Evolutionary conservation across 2,329 filamentous ascomycete species (phyloP), one percentile per base, ranked within the genome.

Genomic region (Microascus cirrosus): DNA sequence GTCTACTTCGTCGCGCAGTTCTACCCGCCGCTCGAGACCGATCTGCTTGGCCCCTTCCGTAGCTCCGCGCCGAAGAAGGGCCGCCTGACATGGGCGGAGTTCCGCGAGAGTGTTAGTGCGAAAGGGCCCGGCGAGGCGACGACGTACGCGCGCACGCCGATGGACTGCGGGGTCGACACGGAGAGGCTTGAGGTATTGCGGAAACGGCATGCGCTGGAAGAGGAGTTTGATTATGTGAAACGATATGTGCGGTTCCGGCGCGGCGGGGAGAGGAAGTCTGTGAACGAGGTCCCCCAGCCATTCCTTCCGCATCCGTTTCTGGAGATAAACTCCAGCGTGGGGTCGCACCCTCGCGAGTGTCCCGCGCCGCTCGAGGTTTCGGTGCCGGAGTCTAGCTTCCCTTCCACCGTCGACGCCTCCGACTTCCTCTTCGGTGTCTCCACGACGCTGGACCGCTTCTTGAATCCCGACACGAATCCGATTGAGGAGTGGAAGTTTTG

Each of bases 341-440:
- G 66, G 48, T 73, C 75, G 56, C 62, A 65, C 7, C 62, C 70
- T 25, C 73, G 77, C 58, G 66, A 68, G 22, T 83, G 80, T 61
- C 67, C 73, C 20, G 71, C 73, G 57, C 78, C 80, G 0, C 70
- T 83, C 18, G 71, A 78, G 36, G 71, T 82, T 7, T 72, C 75
- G 0, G 79, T 83, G 3, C 67, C 79, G 8, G 71, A 71, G 53
- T 83, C 80, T 0, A 73, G 74, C 2, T 75, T 71, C 59, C 80
- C 80, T 5, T 66, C 70, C 2, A 74, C 74, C 1, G 80, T 76
- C 58, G 78, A 83, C 60, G 73, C 78, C 12, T 79, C 78, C 42
- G 77, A 81, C 60, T 80, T 82, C 66, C 77, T 83, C 66, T 84
- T 85, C 60, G 82, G 80, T 58, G 74, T 84, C 4, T 79, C 82